These are phyloP conservation scores for Septoria petroselini DNA, from an alignment of 2,329 filamentous ascomycete genomes.

Conservation along the genomic window DNA sequence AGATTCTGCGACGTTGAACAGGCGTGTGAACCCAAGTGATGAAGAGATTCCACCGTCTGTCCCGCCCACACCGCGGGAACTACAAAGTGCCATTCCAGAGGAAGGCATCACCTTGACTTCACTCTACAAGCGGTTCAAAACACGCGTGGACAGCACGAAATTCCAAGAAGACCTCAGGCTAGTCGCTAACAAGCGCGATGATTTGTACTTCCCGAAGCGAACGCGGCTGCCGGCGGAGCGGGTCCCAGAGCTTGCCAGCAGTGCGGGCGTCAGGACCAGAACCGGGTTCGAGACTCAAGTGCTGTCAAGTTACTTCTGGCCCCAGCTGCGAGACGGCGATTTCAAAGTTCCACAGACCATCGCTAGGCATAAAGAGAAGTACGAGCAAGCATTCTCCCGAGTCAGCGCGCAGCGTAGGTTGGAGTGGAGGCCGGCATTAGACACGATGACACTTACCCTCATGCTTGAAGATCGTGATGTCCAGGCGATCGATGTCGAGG, in stretches of 20 bases:
- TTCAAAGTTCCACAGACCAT: constrained; percentile 64
- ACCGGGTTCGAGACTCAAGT: constrained; percentile 57
- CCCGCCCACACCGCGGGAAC: constrained; percentile 33
- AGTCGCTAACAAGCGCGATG: constrained; percentile 31
- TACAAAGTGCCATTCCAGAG: constrained; percentile 37
- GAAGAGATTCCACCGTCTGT: constrained; percentile 17
- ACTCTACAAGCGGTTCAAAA: constrained; percentile 32
- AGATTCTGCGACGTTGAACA: constrained; percentile 67
- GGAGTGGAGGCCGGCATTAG: constrained; percentile 80
- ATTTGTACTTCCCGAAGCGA: constrained; percentile 34
- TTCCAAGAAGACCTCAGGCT: constrained; percentile 31
- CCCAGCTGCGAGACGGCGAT: constrained; percentile 66
- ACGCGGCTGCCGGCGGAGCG: constrained; percentile 26
- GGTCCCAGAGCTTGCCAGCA: constrained; percentile 5
- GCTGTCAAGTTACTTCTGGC: constrained; percentile 91
- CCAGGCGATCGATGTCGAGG: constrained; percentile 66
- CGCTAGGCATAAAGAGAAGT: constrained; percentile 61
- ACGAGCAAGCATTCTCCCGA: constrained; percentile 71
- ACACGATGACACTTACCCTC: constrained; percentile 69
- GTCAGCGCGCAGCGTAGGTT: constrained; percentile 83
- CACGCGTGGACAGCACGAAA: constrained; percentile 29
- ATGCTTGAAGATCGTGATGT: constrained; percentile 78
- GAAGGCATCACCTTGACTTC: constrained; percentile 39
- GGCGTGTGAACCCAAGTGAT: constrained; percentile 33
- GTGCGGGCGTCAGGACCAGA: neutral